phyloP scores from a whole-genome alignment of 768 basidiomycete genomes.

The Kwoniella sp. region DNA sequence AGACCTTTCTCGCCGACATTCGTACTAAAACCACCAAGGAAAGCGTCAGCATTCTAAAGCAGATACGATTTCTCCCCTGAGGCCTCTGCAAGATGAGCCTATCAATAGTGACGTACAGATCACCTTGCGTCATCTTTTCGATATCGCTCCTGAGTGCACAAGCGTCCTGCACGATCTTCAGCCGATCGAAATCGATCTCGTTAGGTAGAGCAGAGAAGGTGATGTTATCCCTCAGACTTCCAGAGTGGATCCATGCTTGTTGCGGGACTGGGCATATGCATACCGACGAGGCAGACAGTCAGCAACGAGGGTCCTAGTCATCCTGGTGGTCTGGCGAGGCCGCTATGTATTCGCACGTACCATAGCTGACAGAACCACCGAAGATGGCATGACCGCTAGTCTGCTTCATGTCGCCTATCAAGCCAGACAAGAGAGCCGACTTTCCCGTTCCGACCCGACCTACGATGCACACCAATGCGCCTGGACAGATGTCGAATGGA shows the following conservation, averaged over 20 bases:
- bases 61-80: too few species aligned
- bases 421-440: constrained; percentile 43
- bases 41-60: too few species aligned
- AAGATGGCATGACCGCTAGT: constrained; percentile 35
- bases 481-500: constrained; percentile 3
- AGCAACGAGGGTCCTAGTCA: too few species aligned
- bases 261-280: constrained; percentile 39
- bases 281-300: background rate
- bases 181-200: constrained; percentile 24
- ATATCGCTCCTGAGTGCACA: constrained; percentile 49
- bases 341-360: too few species aligned
- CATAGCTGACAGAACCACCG: constrained; percentile 46
- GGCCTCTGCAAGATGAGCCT: too few species aligned
- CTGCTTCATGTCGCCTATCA: constrained; percentile 52
- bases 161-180: constrained; percentile 43
- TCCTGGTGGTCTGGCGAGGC: too few species aligned
- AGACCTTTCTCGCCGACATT: constrained; percentile 81
- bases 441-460: constrained; percentile 55
- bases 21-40: constrained; percentile 45
- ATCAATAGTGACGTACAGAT: constrained; percentile 20
- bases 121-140: constrained; percentile 35
- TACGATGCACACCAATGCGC: constrained; percentile 49
- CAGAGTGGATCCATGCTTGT: constrained; percentile 55
- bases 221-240: constrained; percentile 52
- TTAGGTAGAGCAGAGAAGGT: constrained; percentile 35